Base-by-base conservation (phyloP, 257 asterid genomes). In the Penstemon barbatus region DNA sequence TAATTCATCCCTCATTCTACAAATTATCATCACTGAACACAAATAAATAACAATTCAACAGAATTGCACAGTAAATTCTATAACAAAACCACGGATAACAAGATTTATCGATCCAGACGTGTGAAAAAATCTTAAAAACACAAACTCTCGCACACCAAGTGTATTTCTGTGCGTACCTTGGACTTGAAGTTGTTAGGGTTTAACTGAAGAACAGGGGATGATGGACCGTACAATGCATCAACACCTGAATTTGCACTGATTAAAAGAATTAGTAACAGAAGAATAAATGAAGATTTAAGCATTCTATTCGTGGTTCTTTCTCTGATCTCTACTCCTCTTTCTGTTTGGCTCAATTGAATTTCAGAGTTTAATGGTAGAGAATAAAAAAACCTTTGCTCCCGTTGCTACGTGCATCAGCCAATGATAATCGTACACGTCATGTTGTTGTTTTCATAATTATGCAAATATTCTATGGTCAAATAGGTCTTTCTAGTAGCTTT, bases 151-250 rank as follows among this genome's bases (percentile, higher is more conserved):
- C 33, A 25, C 33, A 8, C 5, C 52, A 4, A 37, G 37, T 50
- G 51, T 8, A 2, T 8, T 9, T 7, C 4, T 46, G 8, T 3
- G 11, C 51, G 51, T 71, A 94, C 99, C 96, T 94, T 94, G 69
- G 99, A 89, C 79, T 94, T 89, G 83, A 94, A 91, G 73, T 91
- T 91, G 79, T 88, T 84, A 4, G 96, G 91, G 74, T 73, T 94
- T 38, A 94, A 77, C 89, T 89, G 99, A 84, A 91, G 49, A 74
- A 91, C 99, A 45, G 97, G 97, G 33, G 99, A 89, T 0, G 97
- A 85, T 5, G 96, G 85, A 19, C 85, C 91, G 74, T 91, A 91
- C 71, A 91, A 69, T 12, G 96, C 93, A 78, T 77, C 65, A 25
- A 75, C 95, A 49, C 82, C 77, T 19, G 71, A 63, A 18, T 69